Base-by-base conservation (phyloP, 306 rosid species). In the Cucurbita argyrosperma region DNA sequence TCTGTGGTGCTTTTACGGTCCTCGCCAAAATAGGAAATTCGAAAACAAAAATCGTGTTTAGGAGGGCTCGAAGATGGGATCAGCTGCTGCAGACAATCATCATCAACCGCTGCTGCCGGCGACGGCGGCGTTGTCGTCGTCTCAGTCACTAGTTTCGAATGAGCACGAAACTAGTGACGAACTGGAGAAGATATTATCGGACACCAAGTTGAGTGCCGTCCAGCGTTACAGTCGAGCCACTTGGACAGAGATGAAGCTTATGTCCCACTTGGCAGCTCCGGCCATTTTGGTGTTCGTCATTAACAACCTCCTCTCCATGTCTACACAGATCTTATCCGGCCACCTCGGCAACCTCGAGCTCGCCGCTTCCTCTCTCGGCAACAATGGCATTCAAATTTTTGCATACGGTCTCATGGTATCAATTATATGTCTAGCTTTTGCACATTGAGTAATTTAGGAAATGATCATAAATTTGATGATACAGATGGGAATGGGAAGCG, bases 401-500 rank as follows among this genome's bases (percentile, higher is more conserved):
- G 54, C 54, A 7, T 50, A 50, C 2, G 54, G 54, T 50, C 54
- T 50, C 18, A 50, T 50, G 18, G 54, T 50, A 50, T 14, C 1
- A 13, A 15, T 3, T 26, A 1, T 26, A 26, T 26, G 2, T 26
- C 2, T 26, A 0, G 26, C 1, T 26, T 21, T 21, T 21, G 0
- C 1, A 21, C 23, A 0, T 26, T 26, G 3, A 26, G 0, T 26
- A 26, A 26, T 26, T 26, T 26, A 26, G 30, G 0, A 26, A 26
- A 26, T 26, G 3, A 26, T 26, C 3, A 26, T 26, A 3, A 1
- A 2, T 26, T 26, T 26, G 30, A 26, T 21, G 35, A 30, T n/a
- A n/a, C 4, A 90, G 93, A 74, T 90, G 15, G 96, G 96, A 0
- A 90, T 90, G 96, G 96, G 96, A 74, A 90, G 93, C 4, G 96